Evolutionary conservation across 116 monocot species (phyloP).

Genomic region (Trichopus zeylanicus): DNA sequence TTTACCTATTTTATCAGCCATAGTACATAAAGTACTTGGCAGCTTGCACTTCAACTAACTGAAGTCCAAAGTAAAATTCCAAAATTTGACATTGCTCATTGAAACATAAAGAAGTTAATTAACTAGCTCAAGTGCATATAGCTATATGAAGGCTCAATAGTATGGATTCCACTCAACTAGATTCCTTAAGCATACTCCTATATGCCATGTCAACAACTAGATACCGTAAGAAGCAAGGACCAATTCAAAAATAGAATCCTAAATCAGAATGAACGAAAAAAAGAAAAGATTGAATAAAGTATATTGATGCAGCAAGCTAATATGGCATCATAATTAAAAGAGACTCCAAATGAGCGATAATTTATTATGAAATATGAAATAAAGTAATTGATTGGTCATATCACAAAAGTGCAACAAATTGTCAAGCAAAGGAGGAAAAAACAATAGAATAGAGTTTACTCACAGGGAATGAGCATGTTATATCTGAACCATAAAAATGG

Average conservation of each 20-base stretch:
- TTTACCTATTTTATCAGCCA: background rate
- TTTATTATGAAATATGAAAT: background rate
- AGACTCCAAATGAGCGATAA: background rate
- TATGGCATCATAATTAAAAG: background rate
- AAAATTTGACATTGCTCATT: too few species aligned
- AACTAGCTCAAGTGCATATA: too few species aligned
- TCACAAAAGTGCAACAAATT: background rate
- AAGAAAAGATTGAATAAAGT: background rate
- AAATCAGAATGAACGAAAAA: background rate
- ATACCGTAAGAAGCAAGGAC: background rate
- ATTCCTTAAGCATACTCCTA: too few species aligned
- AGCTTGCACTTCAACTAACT: too few species aligned
- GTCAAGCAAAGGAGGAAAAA: background rate
- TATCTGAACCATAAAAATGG: conserved; percentile 96
- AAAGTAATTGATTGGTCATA: background rate
- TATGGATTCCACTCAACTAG: too few species aligned
- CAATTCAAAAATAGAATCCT: background rate
- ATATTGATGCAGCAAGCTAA: background rate
- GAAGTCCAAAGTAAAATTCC: too few species aligned
- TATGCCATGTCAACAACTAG: too few species aligned
- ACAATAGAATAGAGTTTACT: conserved; percentile 17
- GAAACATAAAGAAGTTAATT: too few species aligned
- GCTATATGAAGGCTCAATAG: too few species aligned
- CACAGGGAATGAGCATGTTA: conserved; percentile 98
- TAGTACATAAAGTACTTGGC: too few species aligned